These are phyloP conservation scores for Sporothrix sp. DNA, from an alignment of 2,329 filamentous ascomycete genomes.

Conservation along the genomic window DNA sequence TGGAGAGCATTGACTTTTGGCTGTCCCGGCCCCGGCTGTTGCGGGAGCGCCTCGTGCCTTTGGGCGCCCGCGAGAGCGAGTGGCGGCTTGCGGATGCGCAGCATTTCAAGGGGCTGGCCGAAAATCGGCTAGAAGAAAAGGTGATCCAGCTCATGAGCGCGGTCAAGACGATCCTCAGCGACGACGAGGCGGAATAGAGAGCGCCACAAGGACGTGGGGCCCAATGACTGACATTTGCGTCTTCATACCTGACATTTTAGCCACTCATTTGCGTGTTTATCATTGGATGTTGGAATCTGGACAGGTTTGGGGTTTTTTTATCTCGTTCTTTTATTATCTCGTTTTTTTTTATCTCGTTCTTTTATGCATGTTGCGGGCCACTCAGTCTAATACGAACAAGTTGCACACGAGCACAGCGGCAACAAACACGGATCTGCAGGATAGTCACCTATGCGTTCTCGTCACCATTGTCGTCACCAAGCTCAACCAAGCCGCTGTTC, in stretches of 20 bases:
- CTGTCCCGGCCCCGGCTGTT: conserved; percentile 59
- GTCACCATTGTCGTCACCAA: neutral
- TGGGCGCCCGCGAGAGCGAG: conserved; percentile 62
- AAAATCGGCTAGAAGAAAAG: conserved; percentile 65
- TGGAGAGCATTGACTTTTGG: conserved; percentile 79
- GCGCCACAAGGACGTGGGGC: too few relatives aligned
- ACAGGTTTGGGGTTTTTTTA: neutral
- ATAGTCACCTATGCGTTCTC: too few relatives aligned
- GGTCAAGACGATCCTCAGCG: conserved; percentile 45
- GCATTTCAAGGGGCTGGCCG: conserved; percentile 29
- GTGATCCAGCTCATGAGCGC: conserved; percentile 59
- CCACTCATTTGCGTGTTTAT: too few relatives aligned
- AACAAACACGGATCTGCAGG: too few relatives aligned
- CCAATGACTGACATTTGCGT: too few relatives aligned
- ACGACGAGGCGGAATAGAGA: conserved; percentile 26
- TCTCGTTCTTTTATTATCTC: neutral
- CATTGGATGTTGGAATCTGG: too few relatives aligned
- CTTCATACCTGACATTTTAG: too few relatives aligned
- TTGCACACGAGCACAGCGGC: neutral
- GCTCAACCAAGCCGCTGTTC: too few relatives aligned
- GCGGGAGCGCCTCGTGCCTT: conserved; percentile 61
- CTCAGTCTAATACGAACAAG: neutral
- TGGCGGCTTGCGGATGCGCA: conserved; percentile 39
- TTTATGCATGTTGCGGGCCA: too few relatives aligned
- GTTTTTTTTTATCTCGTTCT: neutral